Percentiles rank a stretch among this genome's conserved stretches.
phyloP scores from a whole-genome alignment of 768 basidiomycete genomes.

The Termitomyces sp. region DNA sequence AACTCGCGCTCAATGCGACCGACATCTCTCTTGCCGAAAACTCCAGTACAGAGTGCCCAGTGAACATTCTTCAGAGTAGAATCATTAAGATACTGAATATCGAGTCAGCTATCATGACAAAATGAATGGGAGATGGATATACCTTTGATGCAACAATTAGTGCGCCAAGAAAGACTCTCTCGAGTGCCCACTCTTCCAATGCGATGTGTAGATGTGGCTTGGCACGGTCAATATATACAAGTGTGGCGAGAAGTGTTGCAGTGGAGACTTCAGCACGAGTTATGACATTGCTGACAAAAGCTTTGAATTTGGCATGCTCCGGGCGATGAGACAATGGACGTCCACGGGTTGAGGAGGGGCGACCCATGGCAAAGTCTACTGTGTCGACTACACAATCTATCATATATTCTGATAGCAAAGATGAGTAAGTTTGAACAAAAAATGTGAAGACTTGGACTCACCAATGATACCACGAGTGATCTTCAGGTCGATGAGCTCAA shows the following conservation, averaged over 20 bases:
- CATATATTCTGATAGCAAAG: constrained; percentile 49
- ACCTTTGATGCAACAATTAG: constrained; percentile 86
- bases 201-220: constrained; percentile 78
- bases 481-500: constrained; percentile 66
- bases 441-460: constrained; percentile 28
- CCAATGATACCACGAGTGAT: constrained; percentile 59
- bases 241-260: constrained; percentile 61
- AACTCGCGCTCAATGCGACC: constrained; percentile 82
- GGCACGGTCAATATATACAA: constrained; percentile 75
- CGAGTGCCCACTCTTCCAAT: constrained; percentile 80
- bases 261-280: constrained; percentile 69
- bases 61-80: constrained; percentile 88
- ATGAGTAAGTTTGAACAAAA: neutral
- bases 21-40: constrained; percentile 77
- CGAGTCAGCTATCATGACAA: constrained; percentile 7
- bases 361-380: constrained; percentile 73
- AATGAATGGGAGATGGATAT: constrained; percentile 12
- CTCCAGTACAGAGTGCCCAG: constrained; percentile 82
- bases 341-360: constrained; percentile 48
- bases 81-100: constrained; percentile 72
- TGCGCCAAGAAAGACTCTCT: constrained; percentile 89
- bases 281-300: constrained; percentile 66
- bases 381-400: constrained; percentile 67
- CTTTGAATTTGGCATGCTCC: constrained; percentile 52
- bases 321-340: constrained; percentile 42